Base-by-base conservation (phyloP, 768 basidiomycete genomes). In the Lactifluus piperatus region DNA sequence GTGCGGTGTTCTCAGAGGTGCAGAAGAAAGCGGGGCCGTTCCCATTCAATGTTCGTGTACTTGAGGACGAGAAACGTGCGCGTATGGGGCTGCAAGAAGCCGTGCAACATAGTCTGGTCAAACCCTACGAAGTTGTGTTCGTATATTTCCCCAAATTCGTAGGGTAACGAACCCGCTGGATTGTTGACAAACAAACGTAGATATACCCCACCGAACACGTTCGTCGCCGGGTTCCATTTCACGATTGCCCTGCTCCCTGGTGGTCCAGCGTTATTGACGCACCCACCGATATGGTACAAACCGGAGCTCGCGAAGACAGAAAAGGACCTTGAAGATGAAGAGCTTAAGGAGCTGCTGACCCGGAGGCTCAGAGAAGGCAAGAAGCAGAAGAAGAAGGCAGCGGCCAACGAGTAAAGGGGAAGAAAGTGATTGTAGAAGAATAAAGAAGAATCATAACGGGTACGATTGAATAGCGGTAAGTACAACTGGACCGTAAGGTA, bases 1-100 rank as follows among this genome's bases (percentile, higher is more conserved):
- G 95, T 63, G 82, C 87, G n/a, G 87, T 95, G 43, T 98, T 97
- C 76, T 89, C 90, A 51, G 95, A 98, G 73, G 91, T 97, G 67
- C 91, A 94, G 75, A 94, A 93, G 79, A 98, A 97, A 74, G 91
- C 97, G 43, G 95, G 95, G 26, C 81, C 92, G 5, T 98, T 99
- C 84, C 95, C 97, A 34, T 97, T 99, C 80, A 97, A 94, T 67
- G 81, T 99, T 63, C 91, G 97, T 62, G 79, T 80, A 47, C 80
- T 98, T 58, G 95, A 95, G 64, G 95, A 98, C 68, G 95, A 98
- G 80, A 94, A 94, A 75, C 83, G 91, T 54, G 87, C 92, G 27
- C 85, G 95, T 37, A 86, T 98, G 80, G 97, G 95, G 65, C 80
- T 98, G 34, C 87, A 90, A 70, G 97, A 98, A 75, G 94, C 95